Base-by-base conservation (phyloP, 202 grass and related monocot species). In the Miscanthus sacchariflorus region DNA sequence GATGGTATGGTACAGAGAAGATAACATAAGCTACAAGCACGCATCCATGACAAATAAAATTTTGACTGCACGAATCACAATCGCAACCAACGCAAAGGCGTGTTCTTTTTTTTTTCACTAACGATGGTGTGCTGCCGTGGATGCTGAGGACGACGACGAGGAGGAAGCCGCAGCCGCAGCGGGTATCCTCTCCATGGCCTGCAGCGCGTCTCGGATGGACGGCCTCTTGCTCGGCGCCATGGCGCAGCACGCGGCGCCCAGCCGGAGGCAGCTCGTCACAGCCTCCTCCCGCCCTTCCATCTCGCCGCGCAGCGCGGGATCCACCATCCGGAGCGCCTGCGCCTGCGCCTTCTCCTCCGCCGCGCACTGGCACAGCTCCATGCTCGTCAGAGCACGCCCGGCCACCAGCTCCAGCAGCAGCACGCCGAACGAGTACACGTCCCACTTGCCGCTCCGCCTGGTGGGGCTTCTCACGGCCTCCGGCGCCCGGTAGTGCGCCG, bases 401-500 rank as follows among this genome's bases (percentile, higher is more conserved):
- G 97, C 87, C 30, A 96, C 87, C 78, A 99, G 81, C 86, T 99
- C 97, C 9, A 99, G 88, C 43, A 99, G 52, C 70, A 96, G 81
- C 76, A 96, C 79, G 25, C 97, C 97, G 12, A 95, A 96, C 1
- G 94, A 88, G 92, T 92, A 96, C 40, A 99, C 91, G 87, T 96
- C 93, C 92, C 91, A 95, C 83, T 91, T 99, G 74, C 79, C 70
- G 72, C 48, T 99, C 28, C 87, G 70, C 48, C 12, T 11, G 12
- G 95, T 92, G 56, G 84, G 56, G 30, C 91, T 88, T 86, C 90
- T 84, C 21, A 63, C 81, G 0, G 70, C 81, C 92, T 99, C 97
- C n/a, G 94, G 94, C 70, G 97, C 81, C 71, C 92, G 91, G 85
- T 96, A 96, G 12, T 88, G 89, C 38, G 87, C 83, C 14, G 74